phyloP scores from a whole-genome alignment of 2,329 filamentous ascomycete species.

The Neofusicoccum umdonicola region DNA sequence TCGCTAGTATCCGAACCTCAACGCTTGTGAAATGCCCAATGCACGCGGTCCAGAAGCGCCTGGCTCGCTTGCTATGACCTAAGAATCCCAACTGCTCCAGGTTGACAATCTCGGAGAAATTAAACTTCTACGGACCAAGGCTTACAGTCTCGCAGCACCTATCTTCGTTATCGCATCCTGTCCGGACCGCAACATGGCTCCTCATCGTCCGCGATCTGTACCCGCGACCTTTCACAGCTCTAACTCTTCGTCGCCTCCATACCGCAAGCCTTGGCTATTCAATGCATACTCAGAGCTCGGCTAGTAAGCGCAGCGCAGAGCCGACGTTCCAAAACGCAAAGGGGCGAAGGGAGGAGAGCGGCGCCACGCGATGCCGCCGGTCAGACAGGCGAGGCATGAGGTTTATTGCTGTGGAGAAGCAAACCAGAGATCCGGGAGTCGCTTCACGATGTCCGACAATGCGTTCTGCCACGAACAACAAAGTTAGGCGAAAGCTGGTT shows the following conservation, averaged over 20 bases:
- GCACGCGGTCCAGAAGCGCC: background rate
- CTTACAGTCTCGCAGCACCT: too few relatives aligned
- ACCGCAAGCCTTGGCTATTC: background rate
- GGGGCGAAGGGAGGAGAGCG: background rate
- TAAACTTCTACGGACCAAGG: too few relatives aligned
- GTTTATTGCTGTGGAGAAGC: constrained; percentile 1
- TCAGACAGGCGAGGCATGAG: constrained; percentile 8
- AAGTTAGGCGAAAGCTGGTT: background rate
- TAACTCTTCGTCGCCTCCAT: background rate
- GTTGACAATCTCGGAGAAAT: too few relatives aligned
- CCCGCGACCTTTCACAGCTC: background rate
- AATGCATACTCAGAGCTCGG: background rate
- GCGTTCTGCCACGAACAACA: background rate
- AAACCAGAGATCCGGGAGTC: background rate
- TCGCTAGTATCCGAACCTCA: background rate
- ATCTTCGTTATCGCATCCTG: background rate
- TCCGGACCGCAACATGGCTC: background rate
- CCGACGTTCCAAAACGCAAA: background rate
- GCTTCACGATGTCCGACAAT: background rate
- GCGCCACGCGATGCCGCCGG: background rate
- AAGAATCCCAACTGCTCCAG: too few relatives aligned
- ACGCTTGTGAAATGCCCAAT: background rate
- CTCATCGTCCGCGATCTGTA: background rate
- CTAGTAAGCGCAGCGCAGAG: background rate
- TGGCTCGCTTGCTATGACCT: background rate